Evolutionary conservation across 129 eudicot genomes (phyloP).

Genomic region (Pittosporum tobira): DNA sequence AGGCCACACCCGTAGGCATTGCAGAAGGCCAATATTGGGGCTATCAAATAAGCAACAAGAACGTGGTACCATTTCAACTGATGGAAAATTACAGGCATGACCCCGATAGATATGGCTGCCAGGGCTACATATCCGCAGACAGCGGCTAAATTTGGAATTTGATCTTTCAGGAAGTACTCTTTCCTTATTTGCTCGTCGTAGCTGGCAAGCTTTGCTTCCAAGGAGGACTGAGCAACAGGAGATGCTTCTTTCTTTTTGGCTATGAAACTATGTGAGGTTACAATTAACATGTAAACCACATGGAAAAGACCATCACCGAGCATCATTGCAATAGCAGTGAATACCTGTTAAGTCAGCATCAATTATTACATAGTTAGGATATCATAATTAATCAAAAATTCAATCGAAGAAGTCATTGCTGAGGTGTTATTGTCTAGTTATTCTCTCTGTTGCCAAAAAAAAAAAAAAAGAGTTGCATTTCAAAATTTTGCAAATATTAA

Average conservation of each 20-base stretch:
- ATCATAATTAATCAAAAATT: neutral
- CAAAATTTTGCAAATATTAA: too few species aligned
- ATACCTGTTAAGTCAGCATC: conserved; percentile 21
- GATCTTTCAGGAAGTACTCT: conserved; percentile 49
- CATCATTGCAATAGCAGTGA: conserved; percentile 59
- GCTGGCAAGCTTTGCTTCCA: conserved; percentile 8
- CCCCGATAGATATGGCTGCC: conserved; percentile 25
- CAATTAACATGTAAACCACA: conserved; percentile 30
- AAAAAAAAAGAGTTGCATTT: too few species aligned
- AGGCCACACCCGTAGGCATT: conserved; percentile 69
- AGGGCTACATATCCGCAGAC: conserved; percentile 38
- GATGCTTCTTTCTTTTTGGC: conserved; percentile 1
- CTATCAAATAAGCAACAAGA: conserved; percentile 32
- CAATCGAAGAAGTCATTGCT: neutral
- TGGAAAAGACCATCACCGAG: conserved; percentile 73
- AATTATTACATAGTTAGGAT: neutral
- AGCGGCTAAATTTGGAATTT: conserved; percentile 35
- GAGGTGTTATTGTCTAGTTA: too few species aligned
- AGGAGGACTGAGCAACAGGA: conserved; percentile 2
- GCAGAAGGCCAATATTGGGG: conserved; percentile 65
- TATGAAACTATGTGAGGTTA: conserved; percentile 13
- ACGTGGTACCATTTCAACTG: conserved; percentile 69
- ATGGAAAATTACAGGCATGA: conserved; percentile 40
- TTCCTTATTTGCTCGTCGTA: conserved; percentile 35
- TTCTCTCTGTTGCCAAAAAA: too few species aligned